Evolutionary conservation across 169 alveolate species (phyloP), one percentile per base, ranked within the genome.

Genomic region (Cryptosporidium sp.): DNA sequence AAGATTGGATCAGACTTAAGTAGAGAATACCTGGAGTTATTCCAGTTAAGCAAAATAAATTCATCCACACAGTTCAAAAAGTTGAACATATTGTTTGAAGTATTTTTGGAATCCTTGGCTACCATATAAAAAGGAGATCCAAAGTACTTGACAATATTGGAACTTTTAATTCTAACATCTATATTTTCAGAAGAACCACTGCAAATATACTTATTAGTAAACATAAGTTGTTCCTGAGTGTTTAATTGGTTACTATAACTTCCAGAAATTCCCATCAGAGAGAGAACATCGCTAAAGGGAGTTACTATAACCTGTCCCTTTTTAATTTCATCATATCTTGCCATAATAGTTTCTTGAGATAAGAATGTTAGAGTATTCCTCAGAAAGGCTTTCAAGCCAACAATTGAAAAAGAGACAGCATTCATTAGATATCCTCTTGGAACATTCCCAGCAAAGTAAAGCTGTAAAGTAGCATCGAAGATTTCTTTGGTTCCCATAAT

Each of bases 341-440:
- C 48, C 75, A 80, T 60, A 10, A 80, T 80, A 9, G 67, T 62
- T 44, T 80, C 89, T 9, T 80, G 75, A 9, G 89, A 80, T 10
- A 80, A 16, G 48, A 80, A 80, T 7, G 75, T n/a, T 3, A 80
- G 62, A 16, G 89, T 80, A 80, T 80, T 80, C 9, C 75, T 60
- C 18, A 80, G 53, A 29, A 80, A 80, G 8, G 89, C 75, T 52
- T 48, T 80, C 10, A 80, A 65, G 12, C 80, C 89, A 62, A 80
- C 75, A 31, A 80, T 37, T 18, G 89, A 80, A 44, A 80, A 80
- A 8, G 89, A 80, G 14, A 61, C 75, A 18, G 89, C 89, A 18
- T 80, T 62, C 75, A 65, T 42, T 42, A 80, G 70, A 31, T 80
- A 80, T 29, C 89, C 89, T 33, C 89, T 80, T 39, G 89, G 89